Evolutionary conservation across 805 yeast species (phyloP).

Genomic region (Hanseniaspora occidentalis): DNA sequence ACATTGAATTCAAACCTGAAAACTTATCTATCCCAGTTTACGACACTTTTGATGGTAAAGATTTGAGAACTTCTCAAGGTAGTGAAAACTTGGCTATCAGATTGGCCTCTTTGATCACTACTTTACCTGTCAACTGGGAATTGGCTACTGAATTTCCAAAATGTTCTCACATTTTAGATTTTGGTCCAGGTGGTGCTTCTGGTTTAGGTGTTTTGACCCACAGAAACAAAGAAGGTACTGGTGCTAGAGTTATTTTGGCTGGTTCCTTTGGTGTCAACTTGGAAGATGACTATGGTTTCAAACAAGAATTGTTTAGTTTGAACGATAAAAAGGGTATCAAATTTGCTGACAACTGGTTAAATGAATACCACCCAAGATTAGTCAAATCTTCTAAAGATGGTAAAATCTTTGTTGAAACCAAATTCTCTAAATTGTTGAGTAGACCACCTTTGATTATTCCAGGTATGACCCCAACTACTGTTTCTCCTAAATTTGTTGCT

Average conservation of each 20-base stretch:
- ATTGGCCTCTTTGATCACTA: slow-evolving; percentile 71
- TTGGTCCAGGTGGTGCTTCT: slow-evolving; percentile 98
- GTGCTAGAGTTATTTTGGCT: slow-evolving; percentile 86
- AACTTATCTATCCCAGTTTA: slow-evolving; percentile 74
- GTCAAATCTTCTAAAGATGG: slow-evolving; percentile 54
- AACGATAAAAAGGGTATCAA: slow-evolving; percentile 46
- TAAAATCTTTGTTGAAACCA: slow-evolving; percentile 80
- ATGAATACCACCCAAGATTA: slow-evolving; percentile 77
- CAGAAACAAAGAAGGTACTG: slow-evolving; percentile 97
- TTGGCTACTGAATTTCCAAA: slow-evolving; percentile 56
- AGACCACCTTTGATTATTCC: slow-evolving; percentile 96
- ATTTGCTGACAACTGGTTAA: slow-evolving; percentile 84
- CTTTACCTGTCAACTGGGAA: slow-evolving; percentile 93
- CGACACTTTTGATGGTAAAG: slow-evolving; percentile 79
- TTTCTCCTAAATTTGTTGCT: slow-evolving; percentile 84
- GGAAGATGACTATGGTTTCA: slow-evolving; percentile 86
- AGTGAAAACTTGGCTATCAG: slow-evolving; percentile 50
- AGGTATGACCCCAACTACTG: slow-evolving; percentile 99
- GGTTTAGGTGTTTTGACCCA: slow-evolving; percentile 95
- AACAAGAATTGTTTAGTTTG: slow-evolving; percentile 83
- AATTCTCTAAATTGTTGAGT: slow-evolving; percentile 82
- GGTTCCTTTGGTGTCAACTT: slow-evolving; percentile 68
- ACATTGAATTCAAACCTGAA: slow-evolving; percentile 40
- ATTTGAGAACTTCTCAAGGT: slow-evolving; percentile 42
- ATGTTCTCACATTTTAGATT: slow-evolving; percentile 85